Evolutionary conservation across 2,329 filamentous ascomycete genomes (phyloP).

Genomic region (Ophiosphaerella narmari): DNA sequence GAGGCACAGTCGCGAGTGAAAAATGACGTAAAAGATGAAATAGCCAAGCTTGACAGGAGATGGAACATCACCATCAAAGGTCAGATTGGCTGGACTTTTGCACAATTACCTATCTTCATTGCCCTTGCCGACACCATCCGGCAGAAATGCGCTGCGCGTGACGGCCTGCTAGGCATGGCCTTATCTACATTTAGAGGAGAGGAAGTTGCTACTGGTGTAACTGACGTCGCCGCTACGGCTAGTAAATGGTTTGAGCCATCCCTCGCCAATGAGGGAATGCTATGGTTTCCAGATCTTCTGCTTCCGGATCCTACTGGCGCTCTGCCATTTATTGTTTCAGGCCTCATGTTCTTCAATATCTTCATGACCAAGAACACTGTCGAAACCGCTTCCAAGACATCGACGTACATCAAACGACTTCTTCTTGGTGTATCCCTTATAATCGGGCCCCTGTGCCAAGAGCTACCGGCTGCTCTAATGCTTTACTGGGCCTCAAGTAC

Average conservation of each 20-base stretch:
- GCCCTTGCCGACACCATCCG: conserved; percentile 44
- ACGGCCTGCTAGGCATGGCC: conserved; percentile 36
- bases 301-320: conserved; percentile 56
- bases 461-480: conserved; percentile 48
- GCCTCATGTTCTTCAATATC: conserved; percentile 56
- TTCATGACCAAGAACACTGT: conserved; percentile 30
- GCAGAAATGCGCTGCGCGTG: conserved; percentile 38
- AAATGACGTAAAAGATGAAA: conserved; percentile 26
- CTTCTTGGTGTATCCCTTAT: conserved; percentile 36
- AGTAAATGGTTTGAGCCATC: conserved; percentile 52
- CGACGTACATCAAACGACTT: conserved; percentile 25
- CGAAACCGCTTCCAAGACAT: conserved; percentile 16
- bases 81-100: conserved; percentile 35
- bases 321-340: conserved; percentile 56
- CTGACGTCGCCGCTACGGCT: conserved; percentile 8
- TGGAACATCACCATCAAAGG: conserved; percentile 35
- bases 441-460: conserved; percentile 39
- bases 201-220: conserved; percentile 4
- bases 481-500: conserved; percentile 49
- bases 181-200: conserved; percentile 15
- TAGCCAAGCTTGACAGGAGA: conserved; percentile 27
- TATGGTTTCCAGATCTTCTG: conserved; percentile 65
- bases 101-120: conserved; percentile 44
- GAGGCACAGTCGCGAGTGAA: conserved; percentile 16
- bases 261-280: conserved; percentile 60